Evolutionary conservation across 108 stramenopile genomes (phyloP), one percentile per base, ranked within the genome.

Genomic region (Ochromonas danica): DNA sequence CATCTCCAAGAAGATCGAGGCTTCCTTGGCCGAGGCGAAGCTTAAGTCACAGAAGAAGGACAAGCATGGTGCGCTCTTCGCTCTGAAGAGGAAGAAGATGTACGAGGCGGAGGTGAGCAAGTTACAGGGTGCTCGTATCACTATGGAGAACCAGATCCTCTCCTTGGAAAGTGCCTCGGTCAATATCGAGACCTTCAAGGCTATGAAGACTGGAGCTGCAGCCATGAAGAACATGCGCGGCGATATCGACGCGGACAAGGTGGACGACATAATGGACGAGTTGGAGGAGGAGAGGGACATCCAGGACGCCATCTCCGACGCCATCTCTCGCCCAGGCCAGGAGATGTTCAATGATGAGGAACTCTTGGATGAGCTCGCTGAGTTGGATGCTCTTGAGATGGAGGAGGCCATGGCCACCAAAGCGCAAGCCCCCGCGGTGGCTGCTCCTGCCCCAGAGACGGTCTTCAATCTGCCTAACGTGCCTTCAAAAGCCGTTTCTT

Each of bases 1-100:
- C 78, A 83, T 92, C 30, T 83, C 91, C 71, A 91, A 91, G 82
- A 95, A 97, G 80, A 90, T 96, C 28, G 92, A 95, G 30, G 38
- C 62, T 43, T 86, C 91, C 83, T 70, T 91, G 33, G 79, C 72
- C 27, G 95, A 95, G 81, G 97, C 97, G 62, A 94, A 94, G 89
- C 92, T 78, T 0, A 97, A 97, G 85, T 92, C 94, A 91, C 90
- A 89, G 28, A 93, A 92, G 78, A 94, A 93, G 63, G 96, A 98
- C 81, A 97, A 98, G 82, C 92, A 92, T 80, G 95, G 94, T 33
- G 97, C 97, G 25, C 82, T 97, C 10, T 96, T 93, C 82, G 91
- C 93, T 77, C 90, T 98, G 78, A 98, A 97, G 88, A 91, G 93
- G 77, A 97, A 97, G 91, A 98, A 96, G 80, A 85, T 97, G 62